Evolutionary conservation across 2,329 filamentous ascomycete genomes (phyloP), one percentile per base, ranked within the genome.

Genomic region (Escovopsis sp.): DNA sequence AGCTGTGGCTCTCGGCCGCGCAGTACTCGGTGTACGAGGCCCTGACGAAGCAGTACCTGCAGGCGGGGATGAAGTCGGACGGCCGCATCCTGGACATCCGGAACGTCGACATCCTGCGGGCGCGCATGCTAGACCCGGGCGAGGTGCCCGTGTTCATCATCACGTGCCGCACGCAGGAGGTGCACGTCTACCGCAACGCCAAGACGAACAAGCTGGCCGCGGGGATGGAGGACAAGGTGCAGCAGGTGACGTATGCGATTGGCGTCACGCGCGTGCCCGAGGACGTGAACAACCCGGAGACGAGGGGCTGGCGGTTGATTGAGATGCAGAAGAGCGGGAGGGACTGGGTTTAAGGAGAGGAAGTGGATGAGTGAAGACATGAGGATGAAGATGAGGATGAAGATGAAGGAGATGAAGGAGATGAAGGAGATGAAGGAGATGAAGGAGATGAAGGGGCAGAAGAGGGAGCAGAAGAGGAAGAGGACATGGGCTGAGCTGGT

Each of bases 181-280:
- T 98, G 10, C 90, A 98, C 54, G 87, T 96, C 13, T 98, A 94
- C 65, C 75, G 82, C 42, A 93, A 96, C 45, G 76, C 79, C 39
- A 96, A 98, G 69, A 79, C 79, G 1, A 79, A 79, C 43, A 70
- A 94, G 57, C 72, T 98, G 33, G 87, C 88, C 3, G 88, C 88
- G 11, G 90, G 90, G 30, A 96, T 94, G 86, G 90, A 98, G 60
- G 90, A 98, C 61, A 92, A 87, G 63, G 90, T 98, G 17, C 90
- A 98, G 61, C 77, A 94, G 47, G 90, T 98, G 46, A 96, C 90
- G 2, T 98, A 98, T 53, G 90, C 88, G 43, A 96, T 98, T 47
- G 90, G 90, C 48, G 81, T 98, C 41, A 98, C 90, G 4, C 71
- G 90, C 45, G 76, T 93, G 40, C 79, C 90, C 2, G 90, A 98